These are phyloP conservation scores for Halophytophthora batemanensis DNA, from an alignment of 352 stramenopile species.

Conservation along the genomic window DNA sequence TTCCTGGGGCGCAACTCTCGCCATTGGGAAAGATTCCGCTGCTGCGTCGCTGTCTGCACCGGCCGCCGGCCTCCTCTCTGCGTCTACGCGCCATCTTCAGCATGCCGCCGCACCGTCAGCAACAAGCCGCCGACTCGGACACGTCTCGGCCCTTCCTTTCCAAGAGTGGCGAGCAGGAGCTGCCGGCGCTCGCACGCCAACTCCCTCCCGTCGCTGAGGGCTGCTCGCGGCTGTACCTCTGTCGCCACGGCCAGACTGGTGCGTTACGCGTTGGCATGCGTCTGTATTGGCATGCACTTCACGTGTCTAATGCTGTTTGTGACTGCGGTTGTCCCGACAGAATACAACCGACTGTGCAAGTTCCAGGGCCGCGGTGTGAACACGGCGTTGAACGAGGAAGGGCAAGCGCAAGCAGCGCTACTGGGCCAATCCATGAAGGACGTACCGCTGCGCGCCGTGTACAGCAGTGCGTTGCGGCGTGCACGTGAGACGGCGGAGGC, in stretches of 20 bases:
- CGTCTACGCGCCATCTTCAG: slow-evolving; percentile 17
- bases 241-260: slow-evolving; percentile 74
- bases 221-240: slow-evolving; percentile 69
- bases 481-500: slow-evolving; percentile 49
- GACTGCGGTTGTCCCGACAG: slow-evolving; percentile 10
- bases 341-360: slow-evolving; percentile 70
- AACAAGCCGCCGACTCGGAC: slow-evolving; percentile 18
- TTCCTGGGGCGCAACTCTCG: slow-evolving; percentile 6
- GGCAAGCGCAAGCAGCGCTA: slow-evolving; percentile 51
- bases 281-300: background rate
- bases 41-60: slow-evolving; percentile 5
- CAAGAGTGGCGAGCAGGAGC: slow-evolving; percentile 5
- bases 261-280: slow-evolving; percentile 1
- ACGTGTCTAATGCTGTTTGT: slow-evolving; percentile 8
- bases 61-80: slow-evolving; percentile 1
- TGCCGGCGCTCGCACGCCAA: slow-evolving; percentile 39
- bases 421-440: slow-evolving; percentile 64
- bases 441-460: slow-evolving; percentile 62
- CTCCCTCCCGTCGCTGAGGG: slow-evolving; percentile 47
- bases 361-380: slow-evolving; percentile 81
- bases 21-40: background rate
- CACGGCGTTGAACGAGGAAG: slow-evolving; percentile 60
- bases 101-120: slow-evolving; percentile 23
- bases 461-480: slow-evolving; percentile 60
- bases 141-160: slow-evolving; percentile 4